These are phyloP conservation scores for Aspergillus fumigatiaffinis DNA, from an alignment of 2,329 filamentous ascomycete species.

Conservation along the genomic window DNA sequence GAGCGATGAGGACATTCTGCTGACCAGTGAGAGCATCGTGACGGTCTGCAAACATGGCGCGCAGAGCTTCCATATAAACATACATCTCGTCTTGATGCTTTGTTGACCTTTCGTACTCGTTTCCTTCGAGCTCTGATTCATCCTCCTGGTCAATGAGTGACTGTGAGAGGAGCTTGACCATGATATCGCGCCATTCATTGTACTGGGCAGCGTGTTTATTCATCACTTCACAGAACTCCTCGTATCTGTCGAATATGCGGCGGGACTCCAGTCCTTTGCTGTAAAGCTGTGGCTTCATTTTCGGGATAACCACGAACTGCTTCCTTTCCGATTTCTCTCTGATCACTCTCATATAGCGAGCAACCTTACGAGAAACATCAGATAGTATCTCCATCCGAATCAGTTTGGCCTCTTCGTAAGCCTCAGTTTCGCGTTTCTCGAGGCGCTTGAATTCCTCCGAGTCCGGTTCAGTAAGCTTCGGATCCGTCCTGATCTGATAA, in stretches of 20 bases:
- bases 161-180: constrained; percentile 67
- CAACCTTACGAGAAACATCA: constrained; percentile 56
- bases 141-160: constrained; percentile 81
- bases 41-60: constrained; percentile 73
- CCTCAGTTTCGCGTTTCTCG: constrained; percentile 66
- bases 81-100: constrained; percentile 85
- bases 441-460: constrained; percentile 64
- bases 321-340: constrained; percentile 50
- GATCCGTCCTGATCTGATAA: constrained; percentile 75
- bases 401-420: constrained; percentile 73
- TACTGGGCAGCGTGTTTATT: constrained; percentile 69
- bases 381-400: constrained; percentile 74
- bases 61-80: constrained; percentile 75
- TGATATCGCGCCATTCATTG: constrained; percentile 69
- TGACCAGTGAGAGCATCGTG: constrained; percentile 72
- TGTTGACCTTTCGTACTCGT: constrained; percentile 85
- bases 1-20: constrained; percentile 67
- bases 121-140: constrained; percentile 70
- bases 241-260: constrained; percentile 62
- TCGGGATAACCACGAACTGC: constrained; percentile 60
- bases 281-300: constrained; percentile 51
- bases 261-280: constrained; percentile 70
- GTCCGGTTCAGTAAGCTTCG: constrained; percentile 59
- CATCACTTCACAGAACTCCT: constrained; percentile 61
- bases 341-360: constrained; percentile 62